A percentile compares a stretch with the other conserved stretches of the same genome.
Conservation (phyloP, 306 rosid species). For the Sindora glabra region DNA sequence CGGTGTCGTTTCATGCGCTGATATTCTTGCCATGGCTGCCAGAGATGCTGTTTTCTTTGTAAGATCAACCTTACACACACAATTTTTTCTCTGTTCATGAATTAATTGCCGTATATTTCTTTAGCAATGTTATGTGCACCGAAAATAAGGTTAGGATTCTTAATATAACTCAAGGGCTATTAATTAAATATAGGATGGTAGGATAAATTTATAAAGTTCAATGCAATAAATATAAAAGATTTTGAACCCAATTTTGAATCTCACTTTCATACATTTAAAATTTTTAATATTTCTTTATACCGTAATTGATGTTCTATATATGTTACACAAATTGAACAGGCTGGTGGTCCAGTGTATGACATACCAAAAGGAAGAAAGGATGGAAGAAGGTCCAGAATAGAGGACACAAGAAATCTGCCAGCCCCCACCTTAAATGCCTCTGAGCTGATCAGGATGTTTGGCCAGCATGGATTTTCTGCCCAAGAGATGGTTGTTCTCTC, state of each 20-base stretch:
- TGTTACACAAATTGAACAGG: too few species aligned
- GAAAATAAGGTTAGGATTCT: too few species aligned
- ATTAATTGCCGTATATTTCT: too few species aligned
- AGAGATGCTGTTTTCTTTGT: constrained; percentile 70
- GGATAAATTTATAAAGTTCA: too few species aligned
- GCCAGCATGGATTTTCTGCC: constrained; percentile 53
- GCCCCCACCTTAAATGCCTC: constrained; percentile 61
- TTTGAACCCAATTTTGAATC: too few species aligned
- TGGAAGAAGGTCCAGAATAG: constrained; percentile 67
- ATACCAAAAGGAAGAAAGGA: constrained; percentile 80
- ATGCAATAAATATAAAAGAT: too few species aligned
- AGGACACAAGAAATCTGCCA: constrained; percentile 65
- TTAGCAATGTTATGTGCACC: too few species aligned
- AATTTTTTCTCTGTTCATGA: not conserved
- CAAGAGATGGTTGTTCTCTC: constrained; percentile 80
- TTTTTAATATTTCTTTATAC: too few species aligned
- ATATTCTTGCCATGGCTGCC: constrained; percentile 81
- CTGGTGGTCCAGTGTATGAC: constrained; percentile 77
- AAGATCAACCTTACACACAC: not conserved
- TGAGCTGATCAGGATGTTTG: constrained; percentile 47
- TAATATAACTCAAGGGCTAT: too few species aligned
- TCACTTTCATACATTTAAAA: too few species aligned
- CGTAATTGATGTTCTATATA: too few species aligned
- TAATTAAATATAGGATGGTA: too few species aligned
- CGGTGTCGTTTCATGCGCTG: constrained; percentile 90